Evolutionary conservation across 116 monocot genomes (phyloP).

Genomic region (Trichopus zeylanicus): DNA sequence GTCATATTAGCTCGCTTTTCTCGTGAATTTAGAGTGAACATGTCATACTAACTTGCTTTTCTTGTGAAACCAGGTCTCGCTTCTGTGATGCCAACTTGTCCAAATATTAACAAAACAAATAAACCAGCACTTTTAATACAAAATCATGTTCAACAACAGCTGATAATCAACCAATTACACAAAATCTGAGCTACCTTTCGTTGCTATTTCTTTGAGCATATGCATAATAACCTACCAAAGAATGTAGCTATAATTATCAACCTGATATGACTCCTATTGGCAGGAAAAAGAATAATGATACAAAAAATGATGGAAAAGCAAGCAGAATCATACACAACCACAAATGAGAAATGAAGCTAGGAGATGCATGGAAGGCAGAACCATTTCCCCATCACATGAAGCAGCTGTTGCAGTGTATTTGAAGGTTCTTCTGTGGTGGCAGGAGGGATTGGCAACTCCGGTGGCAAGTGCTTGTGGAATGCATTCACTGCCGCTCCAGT

Average conservation of each 20-base stretch:
- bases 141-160: no score
- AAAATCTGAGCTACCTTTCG: neutral
- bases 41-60: no score
- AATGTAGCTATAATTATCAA: neutral
- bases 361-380: slow-evolving; percentile 51
- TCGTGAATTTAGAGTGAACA: no score
- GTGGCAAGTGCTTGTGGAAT: slow-evolving; percentile 28
- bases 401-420: slow-evolving; percentile 37
- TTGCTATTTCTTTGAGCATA: no score
- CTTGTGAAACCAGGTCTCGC: no score
- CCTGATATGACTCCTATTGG: neutral
- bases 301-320: neutral
- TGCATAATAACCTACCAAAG: neutral
- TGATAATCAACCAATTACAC: no score
- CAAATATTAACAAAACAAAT: no score
- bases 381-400: slow-evolving; percentile 44
- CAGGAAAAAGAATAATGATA: neutral
- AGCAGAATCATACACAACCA: neutral
- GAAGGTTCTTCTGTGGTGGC: slow-evolving; percentile 14
- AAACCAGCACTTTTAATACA: no score
- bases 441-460: slow-evolving; percentile 41
- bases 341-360: slow-evolving; percentile 3
- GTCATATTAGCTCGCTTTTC: no score
- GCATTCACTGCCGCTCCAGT: slow-evolving; percentile 66
- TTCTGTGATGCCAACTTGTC: no score